Conservation (phyloP, 768 basidiomycete genomes). For the Clavulina sp. region DNA sequence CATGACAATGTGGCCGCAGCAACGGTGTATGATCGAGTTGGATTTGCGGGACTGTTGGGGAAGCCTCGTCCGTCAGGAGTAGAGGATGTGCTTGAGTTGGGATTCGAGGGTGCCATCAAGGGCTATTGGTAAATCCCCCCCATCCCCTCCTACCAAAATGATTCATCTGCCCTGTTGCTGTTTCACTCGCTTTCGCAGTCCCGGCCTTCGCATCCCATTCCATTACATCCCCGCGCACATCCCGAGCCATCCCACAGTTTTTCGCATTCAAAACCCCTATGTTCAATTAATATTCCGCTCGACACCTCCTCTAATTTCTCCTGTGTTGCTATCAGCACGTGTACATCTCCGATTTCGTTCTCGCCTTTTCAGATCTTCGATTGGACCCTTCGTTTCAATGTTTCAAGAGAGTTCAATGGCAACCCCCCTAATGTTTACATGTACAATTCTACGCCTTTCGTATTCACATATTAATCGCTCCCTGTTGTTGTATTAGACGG, state of each 20-base stretch:
- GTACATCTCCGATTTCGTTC: too few relatives aligned
- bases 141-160: background rate
- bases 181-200: too few relatives aligned
- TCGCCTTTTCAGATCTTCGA: too few relatives aligned
- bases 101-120: conserved; percentile 33
- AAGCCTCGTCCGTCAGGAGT: conserved; percentile 14
- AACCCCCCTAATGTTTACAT: too few relatives aligned
- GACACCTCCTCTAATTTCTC: too few relatives aligned
- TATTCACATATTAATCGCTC: too few relatives aligned
- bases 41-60: conserved; percentile 39
- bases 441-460: too few relatives aligned
- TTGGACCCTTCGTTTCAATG: too few relatives aligned
- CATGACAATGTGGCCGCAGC: conserved; percentile 34
- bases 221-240: background rate
- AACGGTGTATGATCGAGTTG: conserved; percentile 43
- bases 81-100: conserved; percentile 47
- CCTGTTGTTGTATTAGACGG: too few relatives aligned
- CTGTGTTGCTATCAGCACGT: too few relatives aligned
- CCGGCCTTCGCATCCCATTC: background rate
- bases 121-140: conserved; percentile 42
- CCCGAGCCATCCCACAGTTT: background rate
- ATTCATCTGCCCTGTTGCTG: background rate
- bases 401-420: too few relatives aligned
- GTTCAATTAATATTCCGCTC: background rate
- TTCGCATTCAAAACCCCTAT: background rate